These are phyloP conservation scores for Beta vulgaris DNA, from an alignment of 148 eudicot genomes.

Conservation along the genomic window DNA sequence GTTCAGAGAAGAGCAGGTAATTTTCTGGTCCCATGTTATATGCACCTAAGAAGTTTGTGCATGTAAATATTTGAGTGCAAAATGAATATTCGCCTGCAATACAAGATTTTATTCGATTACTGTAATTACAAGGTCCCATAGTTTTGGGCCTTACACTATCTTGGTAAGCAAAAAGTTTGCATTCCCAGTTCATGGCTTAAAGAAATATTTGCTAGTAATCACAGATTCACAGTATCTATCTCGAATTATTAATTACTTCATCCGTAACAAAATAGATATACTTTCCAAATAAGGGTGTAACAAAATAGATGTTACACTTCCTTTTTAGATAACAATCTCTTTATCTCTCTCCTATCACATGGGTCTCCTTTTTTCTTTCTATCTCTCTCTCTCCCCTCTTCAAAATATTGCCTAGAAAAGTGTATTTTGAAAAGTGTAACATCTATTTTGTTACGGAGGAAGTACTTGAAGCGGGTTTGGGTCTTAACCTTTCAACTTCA, in stretches of 20 bases:
- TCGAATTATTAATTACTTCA: background rate
- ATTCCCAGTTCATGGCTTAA: background rate
- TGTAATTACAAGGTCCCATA: background rate
- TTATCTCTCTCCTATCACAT: too few relatives aligned
- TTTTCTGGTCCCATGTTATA: slow-evolving; percentile 15
- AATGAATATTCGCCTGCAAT: background rate
- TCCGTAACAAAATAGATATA: background rate
- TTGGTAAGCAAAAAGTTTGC: background rate
- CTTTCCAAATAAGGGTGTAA: too few relatives aligned
- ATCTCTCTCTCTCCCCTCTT: too few relatives aligned
- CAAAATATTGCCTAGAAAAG: too few relatives aligned
- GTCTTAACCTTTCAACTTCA: too few relatives aligned
- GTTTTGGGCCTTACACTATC: background rate
- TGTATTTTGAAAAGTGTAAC: too few relatives aligned
- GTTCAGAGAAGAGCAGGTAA: slow-evolving; percentile 78
- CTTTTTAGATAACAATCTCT: too few relatives aligned
- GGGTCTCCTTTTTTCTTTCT: too few relatives aligned
- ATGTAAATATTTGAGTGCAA: background rate
- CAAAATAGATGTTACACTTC: too few relatives aligned
- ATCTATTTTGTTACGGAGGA: too few relatives aligned
- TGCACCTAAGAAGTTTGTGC: too few relatives aligned
- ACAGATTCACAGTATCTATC: background rate
- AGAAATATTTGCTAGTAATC: background rate
- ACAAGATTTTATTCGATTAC: background rate
- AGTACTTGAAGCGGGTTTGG: too few relatives aligned